A percentile compares a stretch with the other conserved stretches of the same genome.
These are phyloP conservation scores for Ophiostoma angusticollis DNA, from an alignment of 2,329 filamentous ascomycete genomes.

Conservation along the genomic window DNA sequence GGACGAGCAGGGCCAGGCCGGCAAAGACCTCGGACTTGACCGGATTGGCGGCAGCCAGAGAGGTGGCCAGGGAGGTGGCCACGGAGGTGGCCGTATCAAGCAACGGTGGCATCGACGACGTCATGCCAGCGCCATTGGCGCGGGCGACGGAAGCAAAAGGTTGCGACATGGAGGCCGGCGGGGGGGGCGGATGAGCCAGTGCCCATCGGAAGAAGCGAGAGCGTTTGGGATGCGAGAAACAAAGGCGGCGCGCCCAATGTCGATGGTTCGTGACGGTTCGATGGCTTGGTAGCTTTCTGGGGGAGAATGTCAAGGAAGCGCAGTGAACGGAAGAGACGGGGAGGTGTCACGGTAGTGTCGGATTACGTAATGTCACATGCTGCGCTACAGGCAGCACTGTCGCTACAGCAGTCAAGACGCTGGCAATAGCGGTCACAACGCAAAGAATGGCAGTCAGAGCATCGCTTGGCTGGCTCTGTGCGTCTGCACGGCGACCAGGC, in stretches of 20 bases:
- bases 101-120: not conserved
- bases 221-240: not conserved
- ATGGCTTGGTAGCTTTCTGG: too few relatives aligned
- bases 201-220: slow-evolving; percentile 5
- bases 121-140: slow-evolving; percentile 1
- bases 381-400: too few relatives aligned
- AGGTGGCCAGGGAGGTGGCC: not conserved
- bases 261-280: not conserved
- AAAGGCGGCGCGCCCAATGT: not conserved
- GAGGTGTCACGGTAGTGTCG: too few relatives aligned
- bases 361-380: too few relatives aligned
- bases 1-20: slow-evolving; percentile 54
- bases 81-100: not conserved
- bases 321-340: too few relatives aligned
- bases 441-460: too few relatives aligned
- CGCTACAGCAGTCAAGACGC: too few relatives aligned
- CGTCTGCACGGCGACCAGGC: too few relatives aligned
- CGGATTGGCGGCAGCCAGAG: slow-evolving; percentile 24
- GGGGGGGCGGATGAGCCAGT: slow-evolving; percentile 1
- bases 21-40: slow-evolving; percentile 73
- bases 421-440: too few relatives aligned
- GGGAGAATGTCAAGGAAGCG: too few relatives aligned
- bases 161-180: slow-evolving; percentile 9
- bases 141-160: slow-evolving; percentile 5
- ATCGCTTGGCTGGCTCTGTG: too few relatives aligned